Conservation (phyloP, 768 basidiomycete species). For the Kondoa subrosea region DNA sequence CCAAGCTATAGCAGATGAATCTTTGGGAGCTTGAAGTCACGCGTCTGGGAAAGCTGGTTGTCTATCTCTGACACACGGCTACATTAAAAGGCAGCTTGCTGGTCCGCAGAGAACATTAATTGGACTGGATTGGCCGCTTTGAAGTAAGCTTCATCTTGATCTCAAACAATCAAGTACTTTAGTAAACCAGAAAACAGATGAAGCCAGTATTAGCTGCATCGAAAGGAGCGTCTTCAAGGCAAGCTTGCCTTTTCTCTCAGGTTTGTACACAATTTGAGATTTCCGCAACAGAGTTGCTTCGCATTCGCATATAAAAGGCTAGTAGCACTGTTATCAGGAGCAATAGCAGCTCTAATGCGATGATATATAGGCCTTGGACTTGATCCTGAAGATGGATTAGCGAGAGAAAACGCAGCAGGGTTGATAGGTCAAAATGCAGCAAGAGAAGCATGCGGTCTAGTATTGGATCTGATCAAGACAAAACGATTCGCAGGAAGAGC, state of each 20-base stretch:
- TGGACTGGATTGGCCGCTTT: not conserved
- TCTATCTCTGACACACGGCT: too few species aligned
- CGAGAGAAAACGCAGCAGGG: slow-evolving; percentile 54
- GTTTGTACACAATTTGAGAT: not conserved
- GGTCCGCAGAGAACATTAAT: too few species aligned
- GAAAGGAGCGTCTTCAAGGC: not conserved
- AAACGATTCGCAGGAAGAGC: slow-evolving; percentile 88
- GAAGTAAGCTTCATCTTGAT: not conserved
- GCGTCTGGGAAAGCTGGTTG: too few species aligned
- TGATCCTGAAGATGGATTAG: slow-evolving; percentile 70
- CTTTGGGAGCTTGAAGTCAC: too few species aligned
- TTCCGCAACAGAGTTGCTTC: too few species aligned
- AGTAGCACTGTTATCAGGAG: slow-evolving; percentile 45
- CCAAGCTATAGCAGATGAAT: too few species aligned
- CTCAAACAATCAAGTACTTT: not conserved
- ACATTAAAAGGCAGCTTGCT: too few species aligned
- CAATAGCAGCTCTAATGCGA: slow-evolving; percentile 56
- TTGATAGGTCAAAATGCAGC: slow-evolving; percentile 83
- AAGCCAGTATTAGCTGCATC: not conserved
- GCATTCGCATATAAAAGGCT: not conserved
- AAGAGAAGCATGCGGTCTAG: slow-evolving; percentile 83
- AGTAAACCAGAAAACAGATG: not conserved
- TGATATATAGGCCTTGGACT: slow-evolving; percentile 51
- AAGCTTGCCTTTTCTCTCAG: not conserved
- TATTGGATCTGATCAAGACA: slow-evolving; percentile 74